phyloP scores from a whole-genome alignment of 2,329 filamentous ascomycete genomes.

The Colletotrichum kahawae region DNA sequence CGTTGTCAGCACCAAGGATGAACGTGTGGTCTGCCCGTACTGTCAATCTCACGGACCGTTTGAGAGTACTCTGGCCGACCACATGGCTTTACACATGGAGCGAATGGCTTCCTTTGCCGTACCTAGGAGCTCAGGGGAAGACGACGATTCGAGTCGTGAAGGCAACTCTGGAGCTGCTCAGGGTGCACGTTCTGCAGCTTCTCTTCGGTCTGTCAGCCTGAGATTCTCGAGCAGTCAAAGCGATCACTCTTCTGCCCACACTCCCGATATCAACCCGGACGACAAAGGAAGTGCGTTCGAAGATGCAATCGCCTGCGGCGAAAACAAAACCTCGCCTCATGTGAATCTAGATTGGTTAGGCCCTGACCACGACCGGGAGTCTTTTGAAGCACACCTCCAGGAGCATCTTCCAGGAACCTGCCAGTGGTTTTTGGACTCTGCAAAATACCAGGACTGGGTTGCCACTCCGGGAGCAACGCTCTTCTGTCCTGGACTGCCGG shows the following conservation, averaged over 20 bases:
- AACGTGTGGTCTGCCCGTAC: not conserved
- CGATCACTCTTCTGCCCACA: not conserved
- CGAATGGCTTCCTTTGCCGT: not conserved
- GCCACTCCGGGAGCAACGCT: too few species aligned
- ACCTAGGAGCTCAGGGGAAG: not conserved
- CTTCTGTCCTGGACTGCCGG: too few species aligned
- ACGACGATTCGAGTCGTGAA: not conserved
- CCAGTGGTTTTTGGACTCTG: too few species aligned
- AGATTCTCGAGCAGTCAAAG: not conserved
- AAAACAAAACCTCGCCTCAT: too few species aligned
- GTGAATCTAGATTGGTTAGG: too few species aligned
- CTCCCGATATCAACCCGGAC: too few species aligned
- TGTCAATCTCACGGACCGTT: not conserved
- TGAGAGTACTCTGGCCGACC: not conserved
- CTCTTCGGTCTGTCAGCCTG: not conserved
- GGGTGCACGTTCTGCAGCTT: not conserved
- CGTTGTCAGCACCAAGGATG: not conserved
- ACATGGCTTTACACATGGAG: conserved; percentile 6
- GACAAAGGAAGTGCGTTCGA: too few species aligned
- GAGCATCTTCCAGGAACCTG: too few species aligned
- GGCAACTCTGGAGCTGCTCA: not conserved
- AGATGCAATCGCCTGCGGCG: too few species aligned
- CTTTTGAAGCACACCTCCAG: too few species aligned
- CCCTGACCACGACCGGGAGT: too few species aligned
- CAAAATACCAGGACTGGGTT: too few species aligned